These are phyloP conservation scores for Takashimella koratensis DNA, from an alignment of 1,284 basidiomycete genomes.

Conservation along the genomic window DNA sequence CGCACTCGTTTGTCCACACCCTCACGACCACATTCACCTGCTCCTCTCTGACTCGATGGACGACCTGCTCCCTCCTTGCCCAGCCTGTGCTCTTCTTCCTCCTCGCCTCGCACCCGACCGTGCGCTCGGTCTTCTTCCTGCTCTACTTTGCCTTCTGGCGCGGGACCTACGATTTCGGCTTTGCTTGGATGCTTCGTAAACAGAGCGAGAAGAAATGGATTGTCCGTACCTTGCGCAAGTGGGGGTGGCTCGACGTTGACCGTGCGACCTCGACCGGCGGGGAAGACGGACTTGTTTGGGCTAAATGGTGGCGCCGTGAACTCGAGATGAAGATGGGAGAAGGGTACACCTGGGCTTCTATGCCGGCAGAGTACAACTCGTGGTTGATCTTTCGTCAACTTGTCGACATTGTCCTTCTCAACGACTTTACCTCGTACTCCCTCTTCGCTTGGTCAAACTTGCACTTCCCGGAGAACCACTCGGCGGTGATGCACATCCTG, in stretches of 20 bases:
- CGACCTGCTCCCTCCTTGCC: constrained; percentile 68
- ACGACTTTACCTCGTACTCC: constrained; percentile 93
- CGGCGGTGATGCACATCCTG: constrained; percentile 67
- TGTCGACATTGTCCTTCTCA: constrained; percentile 93
- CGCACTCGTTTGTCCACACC: constrained; percentile 88
- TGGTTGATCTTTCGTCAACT: constrained; percentile 56
- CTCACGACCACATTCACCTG: constrained; percentile 86
- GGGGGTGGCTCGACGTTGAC: constrained; percentile 80
- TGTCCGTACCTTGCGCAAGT: constrained; percentile 68
- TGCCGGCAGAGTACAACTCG: constrained; percentile 49
- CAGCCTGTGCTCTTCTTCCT: constrained; percentile 75
- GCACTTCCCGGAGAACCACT: constrained; percentile 73
- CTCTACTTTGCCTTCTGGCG: constrained; percentile 84
- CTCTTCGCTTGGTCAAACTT: constrained; percentile 92
- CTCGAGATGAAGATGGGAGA: constrained; percentile 92
- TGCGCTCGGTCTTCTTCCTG: constrained; percentile 46
- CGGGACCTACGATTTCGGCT: constrained; percentile 82
- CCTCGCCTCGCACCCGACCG: constrained; percentile 57
- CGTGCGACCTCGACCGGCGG: constrained; percentile 21
- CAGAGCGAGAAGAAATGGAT: constrained; percentile 95
- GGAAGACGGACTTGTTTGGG: constrained; percentile 59
- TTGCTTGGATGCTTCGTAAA: constrained; percentile 88
- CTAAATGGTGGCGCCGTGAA: constrained; percentile 80
- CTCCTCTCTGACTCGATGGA: constrained; percentile 85
- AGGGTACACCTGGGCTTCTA: constrained; percentile 78